Base-by-base conservation (phyloP, 2,329 filamentous ascomycete species). In the Fusarium floridanum region DNA sequence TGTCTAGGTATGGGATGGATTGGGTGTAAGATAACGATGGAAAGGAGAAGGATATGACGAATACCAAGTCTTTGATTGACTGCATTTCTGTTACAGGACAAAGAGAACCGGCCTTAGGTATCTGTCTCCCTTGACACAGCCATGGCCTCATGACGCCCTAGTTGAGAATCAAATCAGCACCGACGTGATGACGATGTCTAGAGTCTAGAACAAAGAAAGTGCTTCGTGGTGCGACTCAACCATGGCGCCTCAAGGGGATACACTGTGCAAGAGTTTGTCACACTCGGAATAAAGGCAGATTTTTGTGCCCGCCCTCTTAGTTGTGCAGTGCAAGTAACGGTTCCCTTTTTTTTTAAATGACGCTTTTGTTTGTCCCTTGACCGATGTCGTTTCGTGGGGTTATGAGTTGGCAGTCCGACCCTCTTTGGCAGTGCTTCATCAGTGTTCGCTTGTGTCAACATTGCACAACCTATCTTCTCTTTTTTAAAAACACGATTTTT, bases 121-220 rank as follows among this genome's bases (percentile, higher is more conserved):
- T 10, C 32, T 34, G 2, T 27, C 9, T 32, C 14, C 32, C 24
- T 60, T 27, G 37, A 16, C 16, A 20, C 37, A 64, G n/a, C 36
- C 37, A 50, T 43, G 7, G 37, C 17, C 43, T 16, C 16, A 43
- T 57, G 41, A 36, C 27, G 24, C 17, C 22, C 43, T 39, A 8
- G n/a, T 10, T 7, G 24, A 20, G 45, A 34, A 22, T 24, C 43
- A 24, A 24, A 48, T 41, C 22, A 29, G 11, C 32, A 14, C 66
- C 45, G 53, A 24, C 41, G 48, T 34, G 48, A 57, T 67, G 63
- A 57, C 37, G 34, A 67, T 61, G 41, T 64, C 56, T 53, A 53
- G 34, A 75, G 50, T 36, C 65, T 22, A 34, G 72, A 75, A 75
- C 72, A 75, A 75, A 75, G 70, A 75, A 75, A 12, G 12, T 34